These are phyloP conservation scores for Alternaria rosae DNA, from an alignment of 2,329 filamentous ascomycete genomes.

Conservation along the genomic window DNA sequence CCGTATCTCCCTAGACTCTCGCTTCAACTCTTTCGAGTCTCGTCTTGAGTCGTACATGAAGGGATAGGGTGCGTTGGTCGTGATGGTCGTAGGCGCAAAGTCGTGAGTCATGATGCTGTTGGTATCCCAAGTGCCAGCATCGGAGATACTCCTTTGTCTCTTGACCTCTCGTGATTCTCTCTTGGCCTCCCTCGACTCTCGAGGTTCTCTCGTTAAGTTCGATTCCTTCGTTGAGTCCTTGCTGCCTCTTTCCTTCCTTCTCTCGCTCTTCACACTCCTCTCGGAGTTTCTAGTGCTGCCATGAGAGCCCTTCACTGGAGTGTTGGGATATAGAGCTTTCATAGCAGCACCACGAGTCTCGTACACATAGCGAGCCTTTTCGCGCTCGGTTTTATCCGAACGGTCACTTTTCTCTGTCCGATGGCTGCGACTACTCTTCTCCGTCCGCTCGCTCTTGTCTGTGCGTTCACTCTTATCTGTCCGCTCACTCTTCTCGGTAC, in stretches of 20 bases:
- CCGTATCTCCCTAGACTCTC: conserved; percentile 13
- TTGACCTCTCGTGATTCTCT: conserved; percentile 14
- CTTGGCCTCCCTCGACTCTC: conserved; percentile 15
- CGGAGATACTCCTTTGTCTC: conserved; percentile 22
- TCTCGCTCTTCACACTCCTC: conserved; percentile 27
- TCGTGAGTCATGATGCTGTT: conserved; percentile 29
- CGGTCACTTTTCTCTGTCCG: conserved; percentile 27
- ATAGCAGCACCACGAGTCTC: conserved; percentile 49
- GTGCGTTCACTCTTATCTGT: conserved; percentile 25
- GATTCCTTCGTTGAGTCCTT: conserved; percentile 27
- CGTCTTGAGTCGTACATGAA: conserved; percentile 8
- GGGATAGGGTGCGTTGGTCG: conserved; percentile 14
- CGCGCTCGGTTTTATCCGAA: conserved; percentile 29
- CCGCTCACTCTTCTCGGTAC: conserved; percentile 26
- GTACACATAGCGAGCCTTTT: conserved; percentile 42
- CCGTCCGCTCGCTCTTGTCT: conserved; percentile 20
- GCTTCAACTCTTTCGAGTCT: conserved; percentile 16
- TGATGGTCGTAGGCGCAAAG: conserved; percentile 24
- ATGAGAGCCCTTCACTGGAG: conserved; percentile 29
- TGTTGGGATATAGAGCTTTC: conserved; percentile 49
- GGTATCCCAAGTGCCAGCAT: conserved; percentile 39
- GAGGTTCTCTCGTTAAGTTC: conserved; percentile 10
- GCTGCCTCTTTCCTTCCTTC: conserved; percentile 24
- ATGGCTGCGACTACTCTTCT: conserved; percentile 13
- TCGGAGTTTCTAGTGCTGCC: conserved; percentile 25